Percentiles rank a stretch among this genome's conserved stretches.
Conservation (phyloP, 768 basidiomycete species). For the Trametes cubensis region DNA sequence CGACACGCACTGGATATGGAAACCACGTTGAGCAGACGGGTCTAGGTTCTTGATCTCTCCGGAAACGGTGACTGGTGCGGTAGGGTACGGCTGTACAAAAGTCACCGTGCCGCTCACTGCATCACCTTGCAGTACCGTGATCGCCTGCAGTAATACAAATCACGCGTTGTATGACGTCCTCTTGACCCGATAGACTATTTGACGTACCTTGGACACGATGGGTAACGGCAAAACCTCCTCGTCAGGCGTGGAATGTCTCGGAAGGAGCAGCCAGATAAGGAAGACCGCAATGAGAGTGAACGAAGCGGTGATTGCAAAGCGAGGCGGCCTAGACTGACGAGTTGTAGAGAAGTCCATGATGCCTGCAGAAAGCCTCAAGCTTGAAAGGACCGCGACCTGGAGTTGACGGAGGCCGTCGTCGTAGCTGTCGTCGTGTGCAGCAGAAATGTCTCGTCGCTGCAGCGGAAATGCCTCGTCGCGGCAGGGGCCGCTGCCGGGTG, state of each 20-base stretch:
- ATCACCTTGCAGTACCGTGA: constrained; percentile 63
- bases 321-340: constrained; percentile 26
- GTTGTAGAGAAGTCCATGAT: constrained; percentile 13
- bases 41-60: constrained; percentile 66
- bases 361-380: too few species aligned
- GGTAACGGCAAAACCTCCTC: constrained; percentile 16
- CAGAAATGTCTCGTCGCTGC: constrained; percentile 9
- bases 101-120: constrained; percentile 67
- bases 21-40: constrained; percentile 62
- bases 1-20: constrained; percentile 75
- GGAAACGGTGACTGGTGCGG: constrained; percentile 59
- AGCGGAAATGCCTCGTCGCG: constrained; percentile 3
- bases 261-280: constrained; percentile 28
- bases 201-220: constrained; percentile 24
- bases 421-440: background rate
- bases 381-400: background rate
- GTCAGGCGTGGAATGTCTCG: constrained; percentile 5
- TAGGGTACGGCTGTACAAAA: constrained; percentile 57
- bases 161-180: background rate
- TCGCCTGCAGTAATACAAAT: constrained; percentile 42
- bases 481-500: background rate
- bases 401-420: background rate
- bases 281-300: constrained; percentile 26
- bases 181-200: too few species aligned
- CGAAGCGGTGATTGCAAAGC: constrained; percentile 26